These are phyloP conservation scores for Trifolium fragiferum DNA, from an alignment of 306 rosid species.

Conservation along the genomic window DNA sequence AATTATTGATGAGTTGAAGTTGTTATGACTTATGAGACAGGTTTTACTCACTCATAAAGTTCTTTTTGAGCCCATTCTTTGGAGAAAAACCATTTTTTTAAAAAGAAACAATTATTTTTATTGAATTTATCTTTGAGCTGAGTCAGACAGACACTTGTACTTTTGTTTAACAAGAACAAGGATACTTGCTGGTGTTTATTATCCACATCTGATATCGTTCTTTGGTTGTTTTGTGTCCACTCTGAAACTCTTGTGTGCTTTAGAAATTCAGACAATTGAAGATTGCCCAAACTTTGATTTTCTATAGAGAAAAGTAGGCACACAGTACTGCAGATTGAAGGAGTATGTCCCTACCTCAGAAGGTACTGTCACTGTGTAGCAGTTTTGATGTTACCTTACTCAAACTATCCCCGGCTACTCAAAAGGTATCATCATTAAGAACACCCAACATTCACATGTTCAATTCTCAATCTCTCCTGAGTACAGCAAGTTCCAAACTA, in stretches of 20 bases:
- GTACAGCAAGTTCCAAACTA: background rate
- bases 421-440: background rate
- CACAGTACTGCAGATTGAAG: conserved; percentile 5
- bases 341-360: conserved; percentile 44
- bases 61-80: background rate
- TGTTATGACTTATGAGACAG: background rate
- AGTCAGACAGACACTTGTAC: background rate
- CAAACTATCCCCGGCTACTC: background rate
- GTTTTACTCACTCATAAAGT: background rate
- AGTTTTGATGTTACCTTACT: conserved; percentile 16
- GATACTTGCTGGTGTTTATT: background rate
- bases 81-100: background rate
- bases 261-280: too few species aligned
- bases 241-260: background rate
- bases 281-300: too few species aligned
- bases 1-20: background rate
- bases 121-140: background rate
- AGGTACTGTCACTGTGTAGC: conserved; percentile 9
- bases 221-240: background rate
- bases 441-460: conserved; percentile 6
- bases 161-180: background rate
- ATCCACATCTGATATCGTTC: conserved; percentile 24
- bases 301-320: too few species aligned
- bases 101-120: background rate
- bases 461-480: conserved; percentile 25